Conservation (phyloP, 495 filamentous ascomycete genomes). For the Tuber aestivum region DNA sequence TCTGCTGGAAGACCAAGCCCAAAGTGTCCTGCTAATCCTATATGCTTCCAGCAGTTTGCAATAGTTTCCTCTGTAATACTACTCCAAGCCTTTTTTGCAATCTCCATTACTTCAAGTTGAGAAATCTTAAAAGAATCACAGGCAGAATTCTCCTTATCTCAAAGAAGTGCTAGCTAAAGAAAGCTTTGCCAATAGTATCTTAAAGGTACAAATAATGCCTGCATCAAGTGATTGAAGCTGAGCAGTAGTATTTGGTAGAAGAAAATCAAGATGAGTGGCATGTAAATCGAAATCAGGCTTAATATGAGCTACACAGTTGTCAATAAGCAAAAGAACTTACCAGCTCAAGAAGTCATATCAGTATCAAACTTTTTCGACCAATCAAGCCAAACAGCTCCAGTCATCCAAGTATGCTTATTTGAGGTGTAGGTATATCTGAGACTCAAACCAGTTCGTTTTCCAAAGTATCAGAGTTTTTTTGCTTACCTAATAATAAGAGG, state of each 20-base stretch:
- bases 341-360: conserved; percentile 30
- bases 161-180: conserved; percentile 26
- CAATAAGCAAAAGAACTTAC: conserved; percentile 42
- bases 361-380: conserved; percentile 41
- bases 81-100: conserved; percentile 29
- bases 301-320: conserved; percentile 42
- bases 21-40: conserved; percentile 6
- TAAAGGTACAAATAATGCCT: conserved; percentile 42
- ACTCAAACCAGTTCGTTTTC: conserved; percentile 26
- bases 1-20: conserved; percentile 3
- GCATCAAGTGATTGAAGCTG: conserved; percentile 42
- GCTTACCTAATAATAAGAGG: conserved; percentile 41
- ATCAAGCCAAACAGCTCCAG: conserved; percentile 34
- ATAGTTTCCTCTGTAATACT: conserved; percentile 19
- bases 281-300: conserved; percentile 22
- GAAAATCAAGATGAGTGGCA: conserved; percentile 31
- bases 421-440: conserved; percentile 26
- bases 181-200: conserved; percentile 39
- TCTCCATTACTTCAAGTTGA: conserved; percentile 34
- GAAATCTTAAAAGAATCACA: conserved; percentile 19
- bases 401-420: conserved; percentile 44
- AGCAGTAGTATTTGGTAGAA: conserved; percentile 40
- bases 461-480: conserved; percentile 32
- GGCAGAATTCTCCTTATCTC: conserved; percentile 19
- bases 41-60: conserved; percentile 27